These are phyloP conservation scores for Pseudogymnoascus sp. DNA, from an alignment of 2,329 filamentous ascomycete species.

Conservation along the genomic window DNA sequence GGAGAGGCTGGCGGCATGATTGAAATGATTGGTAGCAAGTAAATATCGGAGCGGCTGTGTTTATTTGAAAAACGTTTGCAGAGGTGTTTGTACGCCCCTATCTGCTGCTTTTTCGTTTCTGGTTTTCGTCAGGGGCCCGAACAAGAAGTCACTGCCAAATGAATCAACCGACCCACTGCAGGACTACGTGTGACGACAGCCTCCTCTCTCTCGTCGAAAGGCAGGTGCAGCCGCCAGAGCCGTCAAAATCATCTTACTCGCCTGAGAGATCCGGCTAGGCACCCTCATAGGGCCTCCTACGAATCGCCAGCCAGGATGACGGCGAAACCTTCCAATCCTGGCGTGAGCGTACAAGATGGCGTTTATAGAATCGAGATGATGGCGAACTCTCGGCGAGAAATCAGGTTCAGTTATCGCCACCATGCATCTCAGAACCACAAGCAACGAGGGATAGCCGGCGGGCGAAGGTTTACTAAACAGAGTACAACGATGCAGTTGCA, in stretches of 20 bases:
- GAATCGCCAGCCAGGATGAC: neutral
- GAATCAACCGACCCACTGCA: neutral
- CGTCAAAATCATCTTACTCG: neutral
- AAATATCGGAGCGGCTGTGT: neutral
- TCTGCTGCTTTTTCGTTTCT: slow-evolving; percentile 4
- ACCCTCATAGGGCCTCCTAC: neutral
- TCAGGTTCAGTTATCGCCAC: neutral
- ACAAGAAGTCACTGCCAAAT: neutral
- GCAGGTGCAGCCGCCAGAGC: slow-evolving; percentile 1
- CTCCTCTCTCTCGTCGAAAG: neutral
- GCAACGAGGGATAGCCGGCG: neutral
- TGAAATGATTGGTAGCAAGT: neutral
- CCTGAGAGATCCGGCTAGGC: neutral
- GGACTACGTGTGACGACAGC: neutral
- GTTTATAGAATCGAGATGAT: neutral
- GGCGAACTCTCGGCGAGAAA: neutral
- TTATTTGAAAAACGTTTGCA: neutral
- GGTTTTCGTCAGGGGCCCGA: slow-evolving; percentile 5
- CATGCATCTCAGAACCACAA: neutral
- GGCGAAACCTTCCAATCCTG: neutral
- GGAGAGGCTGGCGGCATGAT: neutral
- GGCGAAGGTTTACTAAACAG: slow-evolving; percentile 3
- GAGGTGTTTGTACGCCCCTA: slow-evolving; percentile 5
- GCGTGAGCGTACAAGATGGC: neutral
- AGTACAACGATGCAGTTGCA: neutral